Evolutionary conservation across 805 yeast genomes (phyloP).

Genomic region (Candida germanica): DNA sequence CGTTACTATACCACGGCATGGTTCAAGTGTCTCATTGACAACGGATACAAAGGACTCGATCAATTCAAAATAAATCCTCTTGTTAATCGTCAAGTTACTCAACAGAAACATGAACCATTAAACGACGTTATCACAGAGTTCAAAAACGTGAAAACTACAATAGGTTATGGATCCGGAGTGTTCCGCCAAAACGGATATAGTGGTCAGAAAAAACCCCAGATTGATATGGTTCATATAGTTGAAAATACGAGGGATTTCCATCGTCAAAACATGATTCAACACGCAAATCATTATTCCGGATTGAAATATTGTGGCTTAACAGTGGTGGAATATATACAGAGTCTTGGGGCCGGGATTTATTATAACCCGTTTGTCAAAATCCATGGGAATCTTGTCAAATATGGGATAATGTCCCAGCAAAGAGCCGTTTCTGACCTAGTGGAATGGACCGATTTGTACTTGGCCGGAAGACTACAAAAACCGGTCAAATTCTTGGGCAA

Average conservation of each 20-base stretch:
- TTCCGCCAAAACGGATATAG: slow-evolving; percentile 59
- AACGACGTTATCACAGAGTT: background rate
- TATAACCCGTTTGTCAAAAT: slow-evolving; percentile 86
- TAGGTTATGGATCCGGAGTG: slow-evolving; percentile 96
- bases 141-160: slow-evolving; percentile 2
- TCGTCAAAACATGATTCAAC: slow-evolving; percentile 58
- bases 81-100: no score
- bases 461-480: slow-evolving; percentile 92
- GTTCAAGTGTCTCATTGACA: no score
- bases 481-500: slow-evolving; percentile 63
- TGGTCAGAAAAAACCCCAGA: slow-evolving; percentile 49
- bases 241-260: slow-evolving; percentile 77
- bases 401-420: slow-evolving; percentile 75
- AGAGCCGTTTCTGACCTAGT: slow-evolving; percentile 63
- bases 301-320: slow-evolving; percentile 58
- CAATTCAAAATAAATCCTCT: no score
- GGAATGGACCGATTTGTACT: slow-evolving; percentile 82
- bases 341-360: slow-evolving; percentile 61
- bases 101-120: no score
- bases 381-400: slow-evolving; percentile 55
- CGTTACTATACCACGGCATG: no score
- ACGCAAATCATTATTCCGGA: slow-evolving; percentile 76
- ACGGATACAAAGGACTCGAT: no score
- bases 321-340: slow-evolving; percentile 11
- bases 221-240: slow-evolving; percentile 84